A percentile compares a stretch with the other conserved stretches of the same genome.
These are phyloP conservation scores for Phytopythium litorale DNA, from an alignment of 352 stramenopile species.

Conservation along the genomic window DNA sequence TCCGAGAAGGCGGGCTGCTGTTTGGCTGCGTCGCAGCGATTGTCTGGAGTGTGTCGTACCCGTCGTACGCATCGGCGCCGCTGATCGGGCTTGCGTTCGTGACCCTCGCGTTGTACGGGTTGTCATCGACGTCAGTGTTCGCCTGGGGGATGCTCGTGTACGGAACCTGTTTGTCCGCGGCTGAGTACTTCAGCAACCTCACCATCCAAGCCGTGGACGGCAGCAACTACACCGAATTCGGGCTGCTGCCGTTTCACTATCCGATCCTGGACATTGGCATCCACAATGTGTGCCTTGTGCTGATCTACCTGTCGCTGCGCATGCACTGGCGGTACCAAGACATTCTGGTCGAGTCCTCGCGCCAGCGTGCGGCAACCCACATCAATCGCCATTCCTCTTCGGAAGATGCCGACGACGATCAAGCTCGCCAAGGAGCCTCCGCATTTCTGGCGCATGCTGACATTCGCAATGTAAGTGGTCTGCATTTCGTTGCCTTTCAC, in stretches of 20 bases:
- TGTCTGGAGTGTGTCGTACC: conserved; percentile 79
- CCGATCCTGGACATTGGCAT: conserved; percentile 69
- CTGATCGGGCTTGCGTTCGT: conserved; percentile 66
- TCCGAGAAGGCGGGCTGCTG: conserved; percentile 62
- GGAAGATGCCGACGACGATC: conserved; percentile 11
- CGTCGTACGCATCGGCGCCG: conserved; percentile 66
- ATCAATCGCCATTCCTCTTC: conserved; percentile 8
- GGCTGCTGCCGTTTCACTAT: conserved; percentile 66
- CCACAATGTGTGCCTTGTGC: conserved; percentile 70
- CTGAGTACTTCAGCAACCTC: conserved; percentile 69
- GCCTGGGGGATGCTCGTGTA: conserved; percentile 68
- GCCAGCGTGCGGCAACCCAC: conserved; percentile 17
- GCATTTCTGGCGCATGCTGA: conserved; percentile 41
- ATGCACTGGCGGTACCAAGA: conserved; percentile 74
- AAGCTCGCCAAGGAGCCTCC: conserved; percentile 22
- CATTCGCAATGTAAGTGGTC: conserved; percentile 36
- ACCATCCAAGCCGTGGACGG: conserved; percentile 40
- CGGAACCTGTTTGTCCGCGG: conserved; percentile 43
- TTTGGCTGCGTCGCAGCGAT: conserved; percentile 63
- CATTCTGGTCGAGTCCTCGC: conserved; percentile 37
- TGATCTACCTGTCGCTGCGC: conserved; percentile 80
- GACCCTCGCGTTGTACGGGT: conserved; percentile 61
- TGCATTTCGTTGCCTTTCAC: background rate
- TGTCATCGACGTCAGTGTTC: conserved; percentile 42
- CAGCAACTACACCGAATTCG: conserved; percentile 49